Base-by-base conservation (phyloP, 208 protist genomes). In the Histomonas meleagridis region DNA sequence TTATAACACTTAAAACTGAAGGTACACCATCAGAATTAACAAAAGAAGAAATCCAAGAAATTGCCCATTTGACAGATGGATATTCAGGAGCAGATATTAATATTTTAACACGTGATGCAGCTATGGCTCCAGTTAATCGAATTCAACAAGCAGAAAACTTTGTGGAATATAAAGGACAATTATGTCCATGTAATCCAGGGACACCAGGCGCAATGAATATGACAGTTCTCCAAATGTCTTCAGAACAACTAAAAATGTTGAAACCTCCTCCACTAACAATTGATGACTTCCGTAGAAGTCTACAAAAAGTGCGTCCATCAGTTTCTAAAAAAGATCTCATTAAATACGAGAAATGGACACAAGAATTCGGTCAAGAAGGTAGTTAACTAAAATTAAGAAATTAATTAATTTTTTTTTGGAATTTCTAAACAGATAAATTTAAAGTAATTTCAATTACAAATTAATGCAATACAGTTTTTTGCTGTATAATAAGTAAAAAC, bases 41-140 rank as follows among this genome's bases (percentile, higher is more conserved):
- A 12, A 62, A 92, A 43, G 7, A 5, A 40, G 92, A 93, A 49
- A 92, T 93, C 40, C 0, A 46, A 57, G 40, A 92, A 32, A 72
- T 93, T 21, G 92, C 60, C 7, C 3, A 12, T 26, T 21, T 43
- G 4, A 60, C 92, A 48, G 49, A 79, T 18, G 93, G 93, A 38
- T 79, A 81, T 32, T 51, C 32, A 46, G 92, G 90, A 26, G 43
- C 86, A 38, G 92, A 93, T 40, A 92, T 93, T 26, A 76, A 40
- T 18, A 53, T 40, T 16, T 28, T 93, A 12, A 92, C 95, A 14
- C 35, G 92, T 43, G 94, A 94, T 55, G 94, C 94, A 5, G 35
- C 95, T 32, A 94, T 94, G 65, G 79, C 94, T 51, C 94, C 94
- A 38, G 62, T 95, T 0, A n/a, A 94, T 57, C 21, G 38, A 35